phyloP scores from a whole-genome alignment of 2,329 filamentous ascomycete species.

The Basipetospora chlamydospora region DNA sequence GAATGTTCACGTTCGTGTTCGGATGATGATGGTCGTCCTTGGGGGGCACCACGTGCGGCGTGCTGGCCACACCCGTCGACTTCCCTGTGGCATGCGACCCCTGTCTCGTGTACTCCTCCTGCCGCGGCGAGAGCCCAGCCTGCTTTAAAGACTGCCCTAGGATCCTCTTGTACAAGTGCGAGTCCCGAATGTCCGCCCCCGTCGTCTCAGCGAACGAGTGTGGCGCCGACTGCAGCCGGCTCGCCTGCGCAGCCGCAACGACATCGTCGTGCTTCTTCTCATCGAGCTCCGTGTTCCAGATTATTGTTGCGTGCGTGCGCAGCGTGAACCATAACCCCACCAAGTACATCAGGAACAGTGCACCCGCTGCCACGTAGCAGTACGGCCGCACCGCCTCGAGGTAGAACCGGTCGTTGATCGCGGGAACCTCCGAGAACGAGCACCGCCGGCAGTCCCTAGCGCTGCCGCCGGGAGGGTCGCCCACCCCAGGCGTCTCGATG shows the following conservation, averaged over 20 bases:
- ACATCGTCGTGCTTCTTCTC: conserved; percentile 55
- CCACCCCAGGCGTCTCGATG: conserved; percentile 27
- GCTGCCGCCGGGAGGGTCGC: too few relatives aligned
- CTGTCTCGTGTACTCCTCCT: conserved; percentile 28
- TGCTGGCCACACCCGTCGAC: conserved; percentile 23
- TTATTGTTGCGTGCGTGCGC: conserved; percentile 87
- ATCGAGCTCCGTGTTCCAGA: conserved; percentile 78
- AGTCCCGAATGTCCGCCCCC: conserved; percentile 64
- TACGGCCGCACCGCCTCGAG: conserved; percentile 83
- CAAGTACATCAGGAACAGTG: conserved; percentile 84
- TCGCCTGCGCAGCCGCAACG: conserved; percentile 13
- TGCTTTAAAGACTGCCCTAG: conserved; percentile 80
- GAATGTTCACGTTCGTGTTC: conserved; percentile 35
- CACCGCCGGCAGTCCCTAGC: conserved; percentile 73
- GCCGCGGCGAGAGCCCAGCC: conserved; percentile 49
- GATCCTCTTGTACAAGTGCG: conserved; percentile 83
- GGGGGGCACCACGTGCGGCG: conserved; percentile 64
- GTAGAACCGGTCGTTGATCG: conserved; percentile 78
- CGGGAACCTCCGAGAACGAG: conserved; percentile 81
- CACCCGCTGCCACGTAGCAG: conserved; percentile 71
- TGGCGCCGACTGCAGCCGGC: conserved; percentile 16
- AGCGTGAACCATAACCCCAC: conserved; percentile 94
- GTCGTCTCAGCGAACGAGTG: conserved; percentile 29
- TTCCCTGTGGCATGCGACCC: conserved; percentile 20
- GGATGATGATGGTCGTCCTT: conserved; percentile 35